Conservation (phyloP, 805 yeast species). For the Candida ponderosae region DNA sequence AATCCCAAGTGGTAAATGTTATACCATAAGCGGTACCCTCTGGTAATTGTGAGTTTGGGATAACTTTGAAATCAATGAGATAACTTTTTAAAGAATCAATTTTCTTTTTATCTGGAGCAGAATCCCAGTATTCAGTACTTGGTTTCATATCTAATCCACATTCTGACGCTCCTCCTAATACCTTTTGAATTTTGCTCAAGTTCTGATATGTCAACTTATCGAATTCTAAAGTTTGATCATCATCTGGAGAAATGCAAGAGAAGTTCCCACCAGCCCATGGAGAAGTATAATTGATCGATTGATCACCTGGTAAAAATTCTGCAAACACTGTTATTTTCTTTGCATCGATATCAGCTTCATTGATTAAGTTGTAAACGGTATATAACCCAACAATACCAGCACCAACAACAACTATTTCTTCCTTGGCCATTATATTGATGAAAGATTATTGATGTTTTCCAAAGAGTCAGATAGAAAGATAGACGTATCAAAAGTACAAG, state of each 20-base stretch:
- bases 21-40: constrained; percentile 50
- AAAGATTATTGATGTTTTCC: too few species aligned
- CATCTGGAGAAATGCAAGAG: constrained; percentile 53
- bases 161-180: constrained; percentile 38
- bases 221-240: constrained; percentile 36
- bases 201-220: constrained; percentile 53
- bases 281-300: constrained; percentile 63
- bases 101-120: constrained; percentile 36
- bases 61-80: constrained; percentile 35
- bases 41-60: constrained; percentile 36
- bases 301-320: constrained; percentile 71
- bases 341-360: constrained; percentile 30
- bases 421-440: too few species aligned
- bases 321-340: constrained; percentile 50
- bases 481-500: too few species aligned
- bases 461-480: too few species aligned
- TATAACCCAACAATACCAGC: constrained; percentile 65
- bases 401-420: constrained; percentile 28
- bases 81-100: constrained; percentile 40
- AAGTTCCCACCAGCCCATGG: constrained; percentile 76
- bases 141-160: constrained; percentile 48
- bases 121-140: constrained; percentile 57
- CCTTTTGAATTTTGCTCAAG: constrained; percentile 31
- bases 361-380: constrained; percentile 44
- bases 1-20: constrained; percentile 51